Evolutionary conservation across 805 yeast species (phyloP), one percentile per base, ranked within the genome.

Genomic region (Hanseniaspora vineae): DNA sequence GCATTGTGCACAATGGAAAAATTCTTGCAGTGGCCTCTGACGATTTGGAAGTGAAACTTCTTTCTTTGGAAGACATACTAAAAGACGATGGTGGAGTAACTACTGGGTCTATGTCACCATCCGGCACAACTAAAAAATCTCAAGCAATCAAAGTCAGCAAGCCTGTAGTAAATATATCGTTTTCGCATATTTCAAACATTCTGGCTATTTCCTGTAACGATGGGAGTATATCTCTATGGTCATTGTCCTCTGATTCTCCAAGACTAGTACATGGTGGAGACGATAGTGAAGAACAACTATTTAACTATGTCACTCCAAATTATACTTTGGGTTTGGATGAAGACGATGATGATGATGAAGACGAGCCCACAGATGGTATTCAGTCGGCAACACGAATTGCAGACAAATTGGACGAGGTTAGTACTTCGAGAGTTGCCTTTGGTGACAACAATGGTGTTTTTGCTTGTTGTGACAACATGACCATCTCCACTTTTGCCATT

Each of bases 11-110:
- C 53, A 76, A 74, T 45, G 87, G 83, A 0, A 71, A 74, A 35
- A 66, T 76, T 58, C 66, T 72, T 1, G 67, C 78, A 1, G 71
- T 78, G 50, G 88, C 81, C 23, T 89, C 90, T 39, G 84, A 81
- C 52, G 83, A 78, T 52, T 72, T 74, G 42, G 77, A 77, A 48
- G 61, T 83, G 40, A 66, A 68, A 2, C 57, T 81, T 2, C 59
- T 79, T 1, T 77, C 74, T 46, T 53, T 71, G 35, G 56, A 57
- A 19, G 65, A 33, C 15, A 33, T n/a, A 33, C 3, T 33, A n/a
- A 12, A 10, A 33, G 15, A 33, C 15, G 12, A 33, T 33, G 12
- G 15, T 10, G 37, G 15, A 6, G 37, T 6, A n/a, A n/a, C n/a
- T 11, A n/a, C 4, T 33, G 37, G 15, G 6, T 33, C 15, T n/a